These are phyloP conservation scores for Aureobasidium musti DNA, from an alignment of 2,329 filamentous ascomycete species.

Conservation along the genomic window DNA sequence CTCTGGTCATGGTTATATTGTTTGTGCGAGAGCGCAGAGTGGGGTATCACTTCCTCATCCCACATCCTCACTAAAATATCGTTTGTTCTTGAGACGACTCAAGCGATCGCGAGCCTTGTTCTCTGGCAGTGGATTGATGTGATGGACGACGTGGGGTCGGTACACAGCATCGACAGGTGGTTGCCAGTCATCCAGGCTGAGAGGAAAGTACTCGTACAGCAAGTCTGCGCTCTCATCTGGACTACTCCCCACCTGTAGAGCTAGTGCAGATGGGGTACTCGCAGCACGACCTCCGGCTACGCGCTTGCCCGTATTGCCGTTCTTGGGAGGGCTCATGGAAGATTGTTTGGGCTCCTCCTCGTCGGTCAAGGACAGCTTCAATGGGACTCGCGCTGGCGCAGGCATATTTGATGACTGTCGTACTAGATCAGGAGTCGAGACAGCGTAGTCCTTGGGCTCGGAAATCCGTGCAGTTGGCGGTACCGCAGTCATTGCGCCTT, in stretches of 20 bases:
- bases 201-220: slow-evolving; percentile 91
- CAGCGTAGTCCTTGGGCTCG: slow-evolving; percentile 36
- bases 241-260: slow-evolving; percentile 57
- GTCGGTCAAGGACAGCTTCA: slow-evolving; percentile 59
- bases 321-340: slow-evolving; percentile 15
- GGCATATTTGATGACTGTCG: slow-evolving; percentile 43
- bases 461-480: slow-evolving; percentile 44
- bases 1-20: too few relatives aligned
- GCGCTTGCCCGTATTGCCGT: slow-evolving; percentile 20
- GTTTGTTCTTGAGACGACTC: slow-evolving; percentile 46
- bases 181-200: slow-evolving; percentile 91
- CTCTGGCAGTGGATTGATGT: slow-evolving; percentile 60
- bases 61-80: slow-evolving; percentile 53
- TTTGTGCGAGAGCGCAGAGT: background rate
- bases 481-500: slow-evolving; percentile 48
- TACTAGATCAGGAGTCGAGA: slow-evolving; percentile 56
- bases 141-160: slow-evolving; percentile 89
- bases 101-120: slow-evolving; percentile 33
- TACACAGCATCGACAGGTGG: slow-evolving; percentile 88
- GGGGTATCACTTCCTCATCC: slow-evolving; percentile 32
- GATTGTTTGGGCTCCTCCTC: slow-evolving; percentile 51
- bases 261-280: slow-evolving; percentile 50
- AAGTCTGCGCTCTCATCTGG: slow-evolving; percentile 76
- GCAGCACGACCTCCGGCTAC: slow-evolving; percentile 38
- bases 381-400: slow-evolving; percentile 49